Percentiles rank a stretch among this genome's conserved stretches.
These are phyloP conservation scores for Trichophyton schoenleinii DNA, from an alignment of 2,329 filamentous ascomycete species.

Conservation along the genomic window DNA sequence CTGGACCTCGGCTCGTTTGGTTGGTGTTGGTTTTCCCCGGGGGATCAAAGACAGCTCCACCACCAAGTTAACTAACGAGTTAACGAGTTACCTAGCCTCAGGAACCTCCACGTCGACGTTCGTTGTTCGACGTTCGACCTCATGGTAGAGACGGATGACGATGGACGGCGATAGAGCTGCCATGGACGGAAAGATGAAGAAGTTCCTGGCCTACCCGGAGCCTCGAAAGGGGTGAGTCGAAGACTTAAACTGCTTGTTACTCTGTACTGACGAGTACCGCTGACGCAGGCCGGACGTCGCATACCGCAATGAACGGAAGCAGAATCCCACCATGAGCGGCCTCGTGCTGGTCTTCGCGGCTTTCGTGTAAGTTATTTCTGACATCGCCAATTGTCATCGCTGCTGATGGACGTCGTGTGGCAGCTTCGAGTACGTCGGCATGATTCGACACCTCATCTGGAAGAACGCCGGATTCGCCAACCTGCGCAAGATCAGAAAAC, in stretches of 20 bases:
- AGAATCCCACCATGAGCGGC: slow-evolving; percentile 55
- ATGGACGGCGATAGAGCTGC: neutral
- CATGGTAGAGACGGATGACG: neutral
- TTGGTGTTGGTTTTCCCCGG: too few species aligned
- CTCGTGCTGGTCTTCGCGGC: slow-evolving; percentile 44
- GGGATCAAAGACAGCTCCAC: too few species aligned
- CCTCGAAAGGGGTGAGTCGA: slow-evolving; percentile 3
- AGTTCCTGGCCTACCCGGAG: slow-evolving; percentile 7
- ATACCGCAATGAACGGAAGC: slow-evolving; percentile 33
- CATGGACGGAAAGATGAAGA: neutral
- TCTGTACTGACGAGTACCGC: neutral
- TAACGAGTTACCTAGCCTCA: too few species aligned
- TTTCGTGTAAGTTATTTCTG: slow-evolving; percentile 37
- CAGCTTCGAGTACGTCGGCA: slow-evolving; percentile 41
- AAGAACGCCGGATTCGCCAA: slow-evolving; percentile 53
- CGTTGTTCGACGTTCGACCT: neutral
- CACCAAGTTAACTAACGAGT: too few species aligned
- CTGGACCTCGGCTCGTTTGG: too few species aligned
- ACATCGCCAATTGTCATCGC: too few species aligned
- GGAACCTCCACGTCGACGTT: neutral
- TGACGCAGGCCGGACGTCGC: slow-evolving; percentile 15
- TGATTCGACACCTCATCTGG: slow-evolving; percentile 53
- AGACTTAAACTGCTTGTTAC: too few species aligned
- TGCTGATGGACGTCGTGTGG: neutral
- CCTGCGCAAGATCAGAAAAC: slow-evolving; percentile 40